phyloP scores from a whole-genome alignment of 192 early-diverging fungal genomes.

The Backusella psychrophila region DNA sequence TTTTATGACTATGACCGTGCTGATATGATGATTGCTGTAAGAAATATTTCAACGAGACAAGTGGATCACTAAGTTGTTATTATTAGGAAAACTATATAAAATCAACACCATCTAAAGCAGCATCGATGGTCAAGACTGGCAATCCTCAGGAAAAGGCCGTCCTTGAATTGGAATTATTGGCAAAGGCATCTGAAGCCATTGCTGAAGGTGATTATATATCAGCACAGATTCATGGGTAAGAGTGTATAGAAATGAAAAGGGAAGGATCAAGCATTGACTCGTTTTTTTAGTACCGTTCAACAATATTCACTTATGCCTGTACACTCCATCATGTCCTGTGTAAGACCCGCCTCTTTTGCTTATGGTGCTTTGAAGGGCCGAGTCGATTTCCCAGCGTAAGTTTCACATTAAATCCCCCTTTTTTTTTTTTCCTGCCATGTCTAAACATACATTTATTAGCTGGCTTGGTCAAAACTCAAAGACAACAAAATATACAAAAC shows the following conservation, averaged over 20 bases:
- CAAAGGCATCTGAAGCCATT: conserved; percentile 85
- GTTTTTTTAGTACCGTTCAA: conserved; percentile 58
- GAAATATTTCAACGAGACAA: background rate
- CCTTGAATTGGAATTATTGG: conserved; percentile 60
- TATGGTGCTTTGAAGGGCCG: conserved; percentile 58
- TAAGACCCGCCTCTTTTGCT: conserved; percentile 79
- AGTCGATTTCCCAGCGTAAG: conserved; percentile 40
- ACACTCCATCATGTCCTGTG: conserved; percentile 81
- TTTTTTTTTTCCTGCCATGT: background rate
- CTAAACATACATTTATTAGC: conserved; percentile 30
- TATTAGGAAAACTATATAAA: conserved; percentile 39
- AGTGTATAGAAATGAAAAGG: no score
- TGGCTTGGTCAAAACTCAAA: conserved; percentile 93
- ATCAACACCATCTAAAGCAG: conserved; percentile 15
- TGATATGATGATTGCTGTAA: conserved; percentile 90
- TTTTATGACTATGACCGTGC: conserved; percentile 87
- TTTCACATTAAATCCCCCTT: background rate
- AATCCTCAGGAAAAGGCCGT: conserved; percentile 17
- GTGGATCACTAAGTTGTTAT: no score
- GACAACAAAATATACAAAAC: conserved; percentile 62
- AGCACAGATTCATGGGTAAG: conserved; percentile 62
- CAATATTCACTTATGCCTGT: conserved; percentile 92
- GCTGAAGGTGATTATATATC: conserved; percentile 82
- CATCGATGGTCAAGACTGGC: background rate
- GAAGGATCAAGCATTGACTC: no score